A percentile compares a stretch with the other conserved stretches of the same genome.
phyloP scores from a whole-genome alignment of 306 rosid species.

The Purshia tridentata region DNA sequence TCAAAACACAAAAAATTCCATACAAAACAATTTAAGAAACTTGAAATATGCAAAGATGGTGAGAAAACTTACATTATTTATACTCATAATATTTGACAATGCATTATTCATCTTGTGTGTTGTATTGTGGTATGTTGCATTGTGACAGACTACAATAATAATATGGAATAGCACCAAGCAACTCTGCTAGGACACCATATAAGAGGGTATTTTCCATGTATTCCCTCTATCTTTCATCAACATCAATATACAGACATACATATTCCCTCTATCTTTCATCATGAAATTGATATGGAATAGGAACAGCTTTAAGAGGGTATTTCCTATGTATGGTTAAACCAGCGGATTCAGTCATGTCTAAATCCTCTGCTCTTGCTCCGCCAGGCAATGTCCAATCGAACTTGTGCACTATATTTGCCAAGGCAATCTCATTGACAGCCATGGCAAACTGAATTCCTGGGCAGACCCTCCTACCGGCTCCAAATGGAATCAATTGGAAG shows the following conservation, averaged over 20 bases:
- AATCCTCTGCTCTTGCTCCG: conserved; percentile 16
- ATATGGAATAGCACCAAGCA: too few relatives aligned
- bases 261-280: too few relatives aligned
- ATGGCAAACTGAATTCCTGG: conserved; percentile 37
- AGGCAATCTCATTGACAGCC: conserved; percentile 29
- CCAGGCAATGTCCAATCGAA: conserved; percentile 35
- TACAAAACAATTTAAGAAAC: neutral
- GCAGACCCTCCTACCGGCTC: conserved; percentile 27
- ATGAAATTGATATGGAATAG: neutral
- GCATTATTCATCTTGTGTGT: neutral
- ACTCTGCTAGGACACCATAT: too few relatives aligned
- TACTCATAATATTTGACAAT: too few relatives aligned
- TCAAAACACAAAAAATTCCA: neutral
- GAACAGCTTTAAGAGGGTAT: conserved; percentile 34
- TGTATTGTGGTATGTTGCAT: neutral
- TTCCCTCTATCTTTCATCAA: neutral
- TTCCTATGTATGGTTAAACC: conserved; percentile 31
- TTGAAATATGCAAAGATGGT: neutral
- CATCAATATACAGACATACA: too few relatives aligned
- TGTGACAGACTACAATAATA: too few relatives aligned
- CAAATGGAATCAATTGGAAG: conserved; percentile 42
- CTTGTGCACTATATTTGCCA: conserved; percentile 35
- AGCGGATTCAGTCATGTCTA: conserved; percentile 38
- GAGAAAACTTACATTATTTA: too few relatives aligned
- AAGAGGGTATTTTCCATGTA: too few relatives aligned